Percentiles rank a stretch among this genome's conserved stretches.
These are phyloP conservation scores for Camelina hispida DNA, from an alignment of 345 rosid species.

Conservation along the genomic window DNA sequence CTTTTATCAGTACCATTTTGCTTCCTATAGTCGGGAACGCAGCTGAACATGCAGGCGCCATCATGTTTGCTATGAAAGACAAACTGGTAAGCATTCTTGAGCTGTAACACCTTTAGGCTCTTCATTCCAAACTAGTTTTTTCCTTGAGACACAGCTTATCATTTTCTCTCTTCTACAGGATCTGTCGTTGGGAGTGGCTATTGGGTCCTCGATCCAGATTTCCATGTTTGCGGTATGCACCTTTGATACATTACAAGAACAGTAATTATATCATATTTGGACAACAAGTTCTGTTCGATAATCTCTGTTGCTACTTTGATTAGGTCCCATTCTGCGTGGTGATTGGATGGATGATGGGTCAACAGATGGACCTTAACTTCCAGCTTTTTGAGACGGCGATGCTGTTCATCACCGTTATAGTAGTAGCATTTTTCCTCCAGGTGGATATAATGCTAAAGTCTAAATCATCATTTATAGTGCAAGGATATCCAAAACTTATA, in stretches of 20 bases:
- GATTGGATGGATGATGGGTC: slow-evolving; percentile 83
- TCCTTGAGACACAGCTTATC: slow-evolving; percentile 12
- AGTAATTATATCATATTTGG: slow-evolving; percentile 30
- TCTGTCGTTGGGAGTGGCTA: slow-evolving; percentile 95
- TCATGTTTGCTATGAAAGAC: slow-evolving; percentile 98
- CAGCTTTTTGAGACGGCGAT: slow-evolving; percentile 91
- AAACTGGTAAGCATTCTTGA: slow-evolving; percentile 67
- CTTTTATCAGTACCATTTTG: slow-evolving; percentile 91
- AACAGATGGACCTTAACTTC: slow-evolving; percentile 84
- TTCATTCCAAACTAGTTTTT: slow-evolving; percentile 6
- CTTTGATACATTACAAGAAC: slow-evolving; percentile 16
- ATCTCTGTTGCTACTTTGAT: slow-evolving; percentile 12
- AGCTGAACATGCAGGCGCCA: slow-evolving; percentile 96
- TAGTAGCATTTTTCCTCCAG: slow-evolving; percentile 85
- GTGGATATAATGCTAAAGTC: slow-evolving; percentile 42
- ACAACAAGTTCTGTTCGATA: slow-evolving; percentile 5
- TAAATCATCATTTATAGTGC: neutral
- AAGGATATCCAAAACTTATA: neutral
- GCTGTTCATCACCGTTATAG: slow-evolving; percentile 77
- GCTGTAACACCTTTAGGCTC: slow-evolving; percentile 22
- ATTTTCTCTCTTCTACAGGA: slow-evolving; percentile 58
- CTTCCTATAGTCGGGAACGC: slow-evolving; percentile 99
- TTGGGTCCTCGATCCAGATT: slow-evolving; percentile 96
- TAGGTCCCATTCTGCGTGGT: slow-evolving; percentile 88
- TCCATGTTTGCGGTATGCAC: slow-evolving; percentile 92